Evolutionary conservation across 1,284 basidiomycete species (phyloP).

Genomic region (Cutaneotrichosporon dermatis): DNA sequence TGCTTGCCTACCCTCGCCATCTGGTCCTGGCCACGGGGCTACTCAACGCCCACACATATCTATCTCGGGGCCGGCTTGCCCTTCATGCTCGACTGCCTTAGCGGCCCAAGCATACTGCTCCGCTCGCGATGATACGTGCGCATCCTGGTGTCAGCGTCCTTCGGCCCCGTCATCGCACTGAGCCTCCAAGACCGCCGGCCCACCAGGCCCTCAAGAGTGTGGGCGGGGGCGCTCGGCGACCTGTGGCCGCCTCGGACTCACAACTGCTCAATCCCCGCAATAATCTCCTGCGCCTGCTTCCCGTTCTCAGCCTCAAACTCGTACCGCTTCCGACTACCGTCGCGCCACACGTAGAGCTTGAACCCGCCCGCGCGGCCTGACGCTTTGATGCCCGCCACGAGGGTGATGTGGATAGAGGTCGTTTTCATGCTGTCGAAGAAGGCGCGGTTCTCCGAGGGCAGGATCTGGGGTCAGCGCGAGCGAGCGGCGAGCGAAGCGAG

Average conservation of each 20-base stretch:
- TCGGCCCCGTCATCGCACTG: too few relatives aligned
- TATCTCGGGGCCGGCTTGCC: not conserved
- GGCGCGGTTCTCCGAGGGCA: conserved; percentile 75
- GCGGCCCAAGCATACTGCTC: not conserved
- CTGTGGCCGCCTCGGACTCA: conserved; percentile 19
- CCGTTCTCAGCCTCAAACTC: conserved; percentile 94
- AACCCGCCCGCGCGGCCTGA: conserved; percentile 76
- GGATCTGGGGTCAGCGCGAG: conserved; percentile 61
- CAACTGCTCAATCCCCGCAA: conserved; percentile 37
- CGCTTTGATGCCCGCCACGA: conserved; percentile 76
- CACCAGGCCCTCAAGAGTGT: too few relatives aligned
- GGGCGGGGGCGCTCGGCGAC: too few relatives aligned
- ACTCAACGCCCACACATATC: too few relatives aligned
- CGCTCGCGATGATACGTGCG: conserved; percentile 33
- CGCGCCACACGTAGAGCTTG: conserved; percentile 71
- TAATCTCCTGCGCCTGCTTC: conserved; percentile 58
- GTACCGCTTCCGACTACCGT: conserved; percentile 76
- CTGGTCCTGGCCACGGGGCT: too few relatives aligned
- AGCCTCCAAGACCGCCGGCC: too few relatives aligned
- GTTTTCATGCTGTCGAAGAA: conserved; percentile 86
- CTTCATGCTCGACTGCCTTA: not conserved
- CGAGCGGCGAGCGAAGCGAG: too few relatives aligned
- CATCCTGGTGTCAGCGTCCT: conserved; percentile 25
- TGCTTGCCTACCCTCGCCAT: too few relatives aligned
- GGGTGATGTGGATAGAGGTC: conserved; percentile 85